These are phyloP conservation scores for Eucalyptus albens DNA, from an alignment of 345 rosid genomes.

Conservation along the genomic window DNA sequence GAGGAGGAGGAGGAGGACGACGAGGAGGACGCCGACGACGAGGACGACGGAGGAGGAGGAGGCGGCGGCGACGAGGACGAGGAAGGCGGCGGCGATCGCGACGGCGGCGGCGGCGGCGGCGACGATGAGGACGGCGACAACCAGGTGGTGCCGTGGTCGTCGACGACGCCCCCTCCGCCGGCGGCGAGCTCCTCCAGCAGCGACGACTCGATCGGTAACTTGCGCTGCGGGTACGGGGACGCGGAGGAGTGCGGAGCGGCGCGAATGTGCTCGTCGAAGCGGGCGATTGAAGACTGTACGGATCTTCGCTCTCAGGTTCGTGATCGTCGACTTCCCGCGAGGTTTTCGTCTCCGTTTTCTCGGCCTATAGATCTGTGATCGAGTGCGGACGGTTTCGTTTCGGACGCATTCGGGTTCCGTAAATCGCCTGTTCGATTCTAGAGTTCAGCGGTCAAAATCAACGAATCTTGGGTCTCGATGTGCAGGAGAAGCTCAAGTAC, in stretches of 20 bases:
- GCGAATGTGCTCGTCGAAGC: conserved; percentile 4
- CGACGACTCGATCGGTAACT: conserved; percentile 1
- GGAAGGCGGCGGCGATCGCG: background rate
- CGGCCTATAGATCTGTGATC: background rate
- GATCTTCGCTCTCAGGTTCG: conserved; percentile 19
- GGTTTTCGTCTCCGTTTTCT: background rate
- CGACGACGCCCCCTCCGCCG: conserved; percentile 21
- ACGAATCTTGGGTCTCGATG: background rate
- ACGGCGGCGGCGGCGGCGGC: background rate
- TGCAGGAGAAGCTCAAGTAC: background rate
- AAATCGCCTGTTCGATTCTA: background rate
- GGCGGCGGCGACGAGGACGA: background rate
- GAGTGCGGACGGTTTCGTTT: background rate
- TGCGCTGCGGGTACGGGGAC: background rate
- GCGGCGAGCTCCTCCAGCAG: conserved; percentile 18
- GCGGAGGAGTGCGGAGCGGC: background rate
- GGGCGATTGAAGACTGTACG: background rate
- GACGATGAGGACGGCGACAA: conserved; percentile 23
- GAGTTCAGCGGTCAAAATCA: background rate
- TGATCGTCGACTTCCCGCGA: background rate
- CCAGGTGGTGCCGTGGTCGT: conserved; percentile 52
- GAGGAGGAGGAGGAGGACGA: background rate
- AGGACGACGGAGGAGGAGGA: background rate
- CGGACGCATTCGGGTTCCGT: background rate
- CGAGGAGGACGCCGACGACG: background rate